phyloP scores from a whole-genome alignment of 2,329 filamentous ascomycete genomes.

The Fusarium sp. region DNA sequence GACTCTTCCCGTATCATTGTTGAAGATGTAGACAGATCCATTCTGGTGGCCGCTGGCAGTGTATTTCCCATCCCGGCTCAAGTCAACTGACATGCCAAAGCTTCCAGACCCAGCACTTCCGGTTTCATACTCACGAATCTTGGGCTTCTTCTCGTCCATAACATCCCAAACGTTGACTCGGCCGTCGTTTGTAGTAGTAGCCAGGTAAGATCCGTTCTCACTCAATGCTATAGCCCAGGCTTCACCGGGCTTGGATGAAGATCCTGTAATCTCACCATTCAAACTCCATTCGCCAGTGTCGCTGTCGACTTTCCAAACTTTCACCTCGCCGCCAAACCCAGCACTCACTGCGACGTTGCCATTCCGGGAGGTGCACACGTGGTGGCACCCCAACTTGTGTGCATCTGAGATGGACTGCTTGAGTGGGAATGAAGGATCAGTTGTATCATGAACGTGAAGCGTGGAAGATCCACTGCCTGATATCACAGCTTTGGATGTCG shows the following conservation, averaged over 20 bases:
- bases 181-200: conserved; percentile 88
- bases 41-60: conserved; percentile 94
- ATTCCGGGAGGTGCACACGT: conserved; percentile 76
- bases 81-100: conserved; percentile 88
- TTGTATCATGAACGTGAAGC: conserved; percentile 82
- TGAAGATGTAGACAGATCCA: conserved; percentile 92
- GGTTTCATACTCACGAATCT: conserved; percentile 87
- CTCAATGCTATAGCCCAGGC: conserved; percentile 90
- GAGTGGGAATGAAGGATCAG: conserved; percentile 76
- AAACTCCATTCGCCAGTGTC: conserved; percentile 64
- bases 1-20: conserved; percentile 87
- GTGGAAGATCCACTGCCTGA: conserved; percentile 87
- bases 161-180: conserved; percentile 90
- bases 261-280: conserved; percentile 53
- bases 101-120: conserved; percentile 75
- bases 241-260: conserved; percentile 70
- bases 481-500: conserved; percentile 77
- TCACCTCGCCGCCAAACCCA: conserved; percentile 89
- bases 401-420: conserved; percentile 81
- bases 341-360: conserved; percentile 81
- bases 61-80: conserved; percentile 81
- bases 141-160: conserved; percentile 62
- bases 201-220: conserved; percentile 83
- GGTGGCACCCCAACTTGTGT: conserved; percentile 91
- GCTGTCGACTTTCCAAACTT: conserved; percentile 76